Evolutionary conservation across 805 yeast genomes (phyloP), one percentile per base, ranked within the genome.

Genomic region (Suhomyces sp.): DNA sequence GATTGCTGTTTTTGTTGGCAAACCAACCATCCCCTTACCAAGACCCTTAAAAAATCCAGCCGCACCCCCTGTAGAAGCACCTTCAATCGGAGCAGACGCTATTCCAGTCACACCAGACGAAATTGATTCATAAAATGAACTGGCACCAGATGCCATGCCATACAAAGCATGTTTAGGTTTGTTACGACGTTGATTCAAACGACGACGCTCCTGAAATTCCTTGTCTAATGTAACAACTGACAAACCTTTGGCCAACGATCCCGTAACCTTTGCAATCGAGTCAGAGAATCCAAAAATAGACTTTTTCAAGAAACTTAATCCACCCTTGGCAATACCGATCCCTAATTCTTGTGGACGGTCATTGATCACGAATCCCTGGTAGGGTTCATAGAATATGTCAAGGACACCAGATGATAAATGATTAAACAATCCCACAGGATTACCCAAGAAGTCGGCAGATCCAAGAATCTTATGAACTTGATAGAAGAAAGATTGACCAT

Each of bases 271-370:
- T 3, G 97, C 83, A 60, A 93, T 71, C 47, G 96, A 87, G 63
- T 95, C 98, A 16, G 96, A 84, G 33, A 93, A 73, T 3, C 98
- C 98, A 67, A 85, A 95, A 0, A 93, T 91, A 0, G 97, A 84
- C 63, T 93, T 93, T 56, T 91, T 90, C 54, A 95, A 71, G 65
- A 93, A 93, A 58, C 96, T 86, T 43, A 88, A 63, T 1, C 98
- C 95, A 39, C 99, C 99, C 55, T 88, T 91, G 1, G 99, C 98
- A 28, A 93, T 60, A 3, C 96, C 95, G 39, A 93, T 85, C 25
- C 98, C 98, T 25, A 93, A 66, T 48, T 95, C 99, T 53, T 87
- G 95, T 1, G 98, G 98, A 24, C 97, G 68, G 58, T 93, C 98
- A 43, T 84, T 91, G 76, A 93, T 77, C 31, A 91, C 78, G 48